Evolutionary conservation across 768 basidiomycete species (phyloP), one percentile per base, ranked within the genome.

Genomic region (Hypholoma sublateritium): DNA sequence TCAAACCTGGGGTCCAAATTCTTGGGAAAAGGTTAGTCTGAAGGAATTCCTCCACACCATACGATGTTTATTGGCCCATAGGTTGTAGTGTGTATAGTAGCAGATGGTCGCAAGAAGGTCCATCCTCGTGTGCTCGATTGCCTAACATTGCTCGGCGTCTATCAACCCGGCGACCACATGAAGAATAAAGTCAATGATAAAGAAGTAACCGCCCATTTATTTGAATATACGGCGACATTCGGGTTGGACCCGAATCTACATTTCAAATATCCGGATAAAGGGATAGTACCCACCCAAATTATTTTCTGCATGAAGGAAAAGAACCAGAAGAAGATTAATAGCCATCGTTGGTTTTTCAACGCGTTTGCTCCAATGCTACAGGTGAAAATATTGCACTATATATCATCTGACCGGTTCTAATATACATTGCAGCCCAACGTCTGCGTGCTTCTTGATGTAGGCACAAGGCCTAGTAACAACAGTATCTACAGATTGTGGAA

Each of bases 261-360:
- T 65, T 93, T 94, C 75, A 85, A 83, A 67, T 93, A 91, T 62
- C 91, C 93, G 0, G 94, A 95, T 68, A 94, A 93, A 70, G 94
- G 94, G 2, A 91, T 95, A 41, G 89, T 94, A 12, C 95, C 94
- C 1, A 93, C 89, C n/a, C 96, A 95, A 68, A 94, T 92, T 48
- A 87, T 98, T 32, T 92, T 92, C 68, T 91, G 88, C 68, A 80
- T 91, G 77, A 92, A 93, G 76, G 94, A 95, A 76, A 91, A 86
- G 77, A 98, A 96, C 68, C 89, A 93, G 68, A 95, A 95, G 79
- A 97, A 98, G 76, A 95, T 98, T 67, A 98, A 97, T 69, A 92
- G 89, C 46, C 95, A 97, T 65, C 79, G 95, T 47, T 98, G 95
- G 95, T 96, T 95, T 72, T 97, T 98, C 73, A 98, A 97, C 68